Percentiles rank a stretch among this genome's conserved stretches.
Conservation (phyloP, 345 rosid genomes). For the Camelina neglecta region DNA sequence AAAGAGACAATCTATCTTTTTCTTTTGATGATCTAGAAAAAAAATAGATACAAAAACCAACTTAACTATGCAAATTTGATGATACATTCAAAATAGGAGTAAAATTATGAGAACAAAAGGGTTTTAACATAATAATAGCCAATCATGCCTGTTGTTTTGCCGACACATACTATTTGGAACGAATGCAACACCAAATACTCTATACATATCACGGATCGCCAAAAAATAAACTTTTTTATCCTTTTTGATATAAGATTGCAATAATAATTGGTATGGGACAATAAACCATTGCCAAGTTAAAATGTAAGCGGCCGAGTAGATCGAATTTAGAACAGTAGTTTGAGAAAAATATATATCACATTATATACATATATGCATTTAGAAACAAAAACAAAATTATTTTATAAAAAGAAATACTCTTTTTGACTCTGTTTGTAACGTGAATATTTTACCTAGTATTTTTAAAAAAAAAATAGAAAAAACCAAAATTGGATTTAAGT, state of each 20-base stretch:
- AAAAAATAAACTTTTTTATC: constrained; percentile 4
- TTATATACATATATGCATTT: too few species aligned
- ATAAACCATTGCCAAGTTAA: not conserved
- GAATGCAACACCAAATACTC: constrained; percentile 30
- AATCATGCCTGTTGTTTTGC: constrained; percentile 36
- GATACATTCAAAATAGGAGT: not conserved
- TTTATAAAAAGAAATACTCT: not conserved
- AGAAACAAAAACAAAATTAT: not conserved
- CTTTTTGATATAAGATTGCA: constrained; percentile 19
- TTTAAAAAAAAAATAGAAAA: not conserved
- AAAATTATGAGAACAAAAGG: not conserved
- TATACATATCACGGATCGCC: constrained; percentile 13
- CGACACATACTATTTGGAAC: constrained; percentile 42
- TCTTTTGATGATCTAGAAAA: not conserved
- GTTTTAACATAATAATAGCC: constrained; percentile 31
- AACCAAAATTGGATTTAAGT: constrained; percentile 4
- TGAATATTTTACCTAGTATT: too few species aligned
- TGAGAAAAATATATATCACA: too few species aligned
- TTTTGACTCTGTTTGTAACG: too few species aligned
- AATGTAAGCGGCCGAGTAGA: too few species aligned
- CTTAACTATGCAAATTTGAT: constrained; percentile 3
- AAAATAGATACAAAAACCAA: not conserved
- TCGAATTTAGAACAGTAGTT: too few species aligned
- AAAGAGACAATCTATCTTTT: not conserved
- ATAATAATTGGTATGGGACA: not conserved